Evolutionary conservation across 2,329 filamentous ascomycete genomes (phyloP), one percentile per base, ranked within the genome.

Genomic region (Dactylella cylindrospora): DNA sequence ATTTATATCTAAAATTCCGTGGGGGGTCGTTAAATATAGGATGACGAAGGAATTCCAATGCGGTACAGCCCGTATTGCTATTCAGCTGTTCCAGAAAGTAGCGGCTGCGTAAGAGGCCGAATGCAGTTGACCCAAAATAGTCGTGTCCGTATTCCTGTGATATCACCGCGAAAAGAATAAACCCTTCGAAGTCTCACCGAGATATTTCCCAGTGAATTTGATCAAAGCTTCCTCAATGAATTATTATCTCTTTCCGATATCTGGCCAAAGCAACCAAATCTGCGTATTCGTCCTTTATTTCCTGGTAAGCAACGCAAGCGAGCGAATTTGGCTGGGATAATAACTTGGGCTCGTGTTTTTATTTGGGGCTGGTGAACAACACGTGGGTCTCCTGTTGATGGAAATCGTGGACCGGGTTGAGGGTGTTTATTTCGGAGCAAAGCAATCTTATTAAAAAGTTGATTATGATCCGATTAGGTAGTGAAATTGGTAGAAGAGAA

Each of bases 321-420:
- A 46, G 40, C 28, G 50, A 45, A 40, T 57, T 54, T 36, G 36
- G 52, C 41, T 41, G 38, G 43, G 52, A 57, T 57, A 33, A 3
- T 33, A 33, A n/a, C 12, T 7, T 31, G 28, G 41, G 26, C 51
- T 57, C 38, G 19, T 33, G 26, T 54, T 55, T 47, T n/a, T n/a
- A n/a, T n/a, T n/a, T n/a, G 10, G 4, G 4, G 4, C 4, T n/a
- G 10, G 31, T 3, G n/a, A 15, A 15, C 31, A 33, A 12, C 53
- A 51, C 53, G 53, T 59, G 53, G 53, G 32, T 43, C 35, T 25
- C 28, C 26, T 20, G 15, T 15, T n/a, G 31, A n/a, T 33, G 31
- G 31, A n/a, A 33, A 15, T 15, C 31, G 31, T 12, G 17, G 10
- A 12, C 5, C 31, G n/a, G 17, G 31, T 12, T 12, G 31, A 15